A percentile compares a stretch with the other conserved stretches of the same genome.
Conservation (phyloP, 73 alveolate species). For the Breviolum minutum region DNA sequence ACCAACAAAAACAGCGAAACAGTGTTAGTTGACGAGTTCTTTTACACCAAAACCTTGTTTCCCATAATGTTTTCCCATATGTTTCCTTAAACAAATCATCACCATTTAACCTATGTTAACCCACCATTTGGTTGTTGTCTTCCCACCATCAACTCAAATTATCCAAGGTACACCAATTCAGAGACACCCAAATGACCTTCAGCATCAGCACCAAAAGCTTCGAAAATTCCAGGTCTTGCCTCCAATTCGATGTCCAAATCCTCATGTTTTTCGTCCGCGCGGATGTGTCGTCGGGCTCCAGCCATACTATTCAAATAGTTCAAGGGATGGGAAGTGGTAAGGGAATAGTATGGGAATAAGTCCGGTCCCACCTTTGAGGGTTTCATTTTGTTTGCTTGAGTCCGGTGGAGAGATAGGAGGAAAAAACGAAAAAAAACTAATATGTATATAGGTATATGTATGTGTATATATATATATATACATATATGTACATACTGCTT, state of each 20-base stretch:
- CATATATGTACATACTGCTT: neutral
- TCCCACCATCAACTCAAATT: neutral
- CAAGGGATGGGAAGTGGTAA: too few relatives aligned
- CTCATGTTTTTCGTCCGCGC: too few relatives aligned
- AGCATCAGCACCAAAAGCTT: constrained; percentile 93
- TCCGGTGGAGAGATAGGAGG: too few relatives aligned
- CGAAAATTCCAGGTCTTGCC: constrained; percentile 88
- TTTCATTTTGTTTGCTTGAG: too few relatives aligned
- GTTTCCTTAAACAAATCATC: neutral
- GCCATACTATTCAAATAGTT: too few relatives aligned
- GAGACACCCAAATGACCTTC: constrained; percentile 87
- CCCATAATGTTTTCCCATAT: neutral
- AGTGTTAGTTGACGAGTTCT: neutral
- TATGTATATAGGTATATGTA: neutral
- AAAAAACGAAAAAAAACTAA: too few relatives aligned
- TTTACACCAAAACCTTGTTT: neutral
- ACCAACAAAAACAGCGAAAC: neutral
- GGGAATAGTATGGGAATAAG: too few relatives aligned
- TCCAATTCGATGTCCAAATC: constrained; percentile 82
- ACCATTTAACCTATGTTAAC: neutral
- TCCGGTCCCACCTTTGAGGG: too few relatives aligned
- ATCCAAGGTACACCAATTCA: constrained; percentile 65
- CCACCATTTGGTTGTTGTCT: neutral
- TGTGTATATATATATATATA: neutral
- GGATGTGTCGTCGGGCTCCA: too few relatives aligned